phyloP scores from a whole-genome alignment of 148 eudicot species.

The Vaccinium corymbosum region DNA sequence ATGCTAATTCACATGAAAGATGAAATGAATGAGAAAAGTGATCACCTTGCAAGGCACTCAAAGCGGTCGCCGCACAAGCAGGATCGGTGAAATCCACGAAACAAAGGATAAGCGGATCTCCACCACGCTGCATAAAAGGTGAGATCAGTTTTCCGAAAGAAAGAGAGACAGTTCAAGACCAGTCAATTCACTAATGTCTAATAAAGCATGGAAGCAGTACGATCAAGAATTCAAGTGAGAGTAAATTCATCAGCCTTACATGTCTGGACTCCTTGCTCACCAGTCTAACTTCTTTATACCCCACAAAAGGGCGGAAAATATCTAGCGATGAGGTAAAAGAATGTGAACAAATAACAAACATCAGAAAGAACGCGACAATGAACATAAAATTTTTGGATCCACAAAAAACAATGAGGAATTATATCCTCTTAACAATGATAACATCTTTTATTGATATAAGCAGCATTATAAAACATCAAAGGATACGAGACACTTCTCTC shows the following conservation, averaged over 20 bases:
- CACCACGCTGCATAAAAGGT: constrained; percentile 54
- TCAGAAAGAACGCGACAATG: constrained; percentile 7
- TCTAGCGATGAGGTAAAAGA: constrained; percentile 37
- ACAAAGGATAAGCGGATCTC: constrained; percentile 59
- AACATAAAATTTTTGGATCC: background rate
- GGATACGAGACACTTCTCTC: constrained; percentile 93
- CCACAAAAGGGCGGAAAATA: constrained; percentile 84
- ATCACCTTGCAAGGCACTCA: constrained; percentile 77
- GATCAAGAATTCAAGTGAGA: background rate
- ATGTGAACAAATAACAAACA: constrained; percentile 12
- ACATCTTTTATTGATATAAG: background rate
- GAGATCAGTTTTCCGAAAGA: background rate
- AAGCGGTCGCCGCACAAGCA: constrained; percentile 78
- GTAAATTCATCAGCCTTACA: constrained; percentile 40
- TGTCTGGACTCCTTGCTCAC: constrained; percentile 68
- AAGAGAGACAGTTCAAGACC: background rate
- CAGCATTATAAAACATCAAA: constrained; percentile 11
- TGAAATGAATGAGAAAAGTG: constrained; percentile 1
- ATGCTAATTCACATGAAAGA: background rate
- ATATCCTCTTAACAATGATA: background rate
- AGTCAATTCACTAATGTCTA: background rate
- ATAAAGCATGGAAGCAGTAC: constrained; percentile 7
- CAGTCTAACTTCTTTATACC: constrained; percentile 74
- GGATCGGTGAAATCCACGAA: constrained; percentile 67
- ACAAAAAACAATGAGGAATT: background rate